Base-by-base conservation (phyloP, 306 rosid genomes). In the Casuarina glauca region DNA sequence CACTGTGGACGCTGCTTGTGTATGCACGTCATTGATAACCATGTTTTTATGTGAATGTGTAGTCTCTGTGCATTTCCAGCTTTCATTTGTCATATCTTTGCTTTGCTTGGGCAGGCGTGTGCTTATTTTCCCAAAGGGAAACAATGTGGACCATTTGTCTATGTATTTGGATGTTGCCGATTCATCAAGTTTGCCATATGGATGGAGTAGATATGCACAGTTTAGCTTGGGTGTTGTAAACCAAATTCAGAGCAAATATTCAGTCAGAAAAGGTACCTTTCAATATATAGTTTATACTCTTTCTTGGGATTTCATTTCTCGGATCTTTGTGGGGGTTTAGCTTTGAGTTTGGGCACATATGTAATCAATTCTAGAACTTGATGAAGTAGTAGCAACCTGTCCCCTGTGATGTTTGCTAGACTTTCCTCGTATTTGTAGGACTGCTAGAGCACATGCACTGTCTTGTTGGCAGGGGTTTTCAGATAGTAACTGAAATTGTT, bases 161-260 rank as follows among this genome's bases (percentile, higher is more conserved):
- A 87, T 89, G 91, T 94, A 91, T 81, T 90, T 95, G 88, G 97
- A 90, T 80, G 95, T 92, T 70, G 95, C 95, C 10, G 97, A 92
- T 85, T 84, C 93, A 36, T 4, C 91, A 62, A 86, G 79, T 84
- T 85, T 95, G 88, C 97, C 96, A 5, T 88, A 87, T 78, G 98
- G 97, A 49, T 90, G 98, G 98, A 92, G 91, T 83, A 89, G 97
- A 92, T 88, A 83, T 86, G 89, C 97, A 42, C 96, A 90, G 70
- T 94, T 94, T 84, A 92, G 96, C 88, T 83, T 94, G 89, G 90
- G 90, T 35, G 85, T 94, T 2, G 35, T 89, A 39, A 90, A 90
- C 84, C 97, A 92, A 82, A 74, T 87, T 52, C 91, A 90, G 58
- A 85, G 69, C 79, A 90, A 89, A 82, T 88, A 86, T 79, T 78